Conservation (phyloP, 108 stramenopile genomes). For the Asterionellopsis glacialis region DNA sequence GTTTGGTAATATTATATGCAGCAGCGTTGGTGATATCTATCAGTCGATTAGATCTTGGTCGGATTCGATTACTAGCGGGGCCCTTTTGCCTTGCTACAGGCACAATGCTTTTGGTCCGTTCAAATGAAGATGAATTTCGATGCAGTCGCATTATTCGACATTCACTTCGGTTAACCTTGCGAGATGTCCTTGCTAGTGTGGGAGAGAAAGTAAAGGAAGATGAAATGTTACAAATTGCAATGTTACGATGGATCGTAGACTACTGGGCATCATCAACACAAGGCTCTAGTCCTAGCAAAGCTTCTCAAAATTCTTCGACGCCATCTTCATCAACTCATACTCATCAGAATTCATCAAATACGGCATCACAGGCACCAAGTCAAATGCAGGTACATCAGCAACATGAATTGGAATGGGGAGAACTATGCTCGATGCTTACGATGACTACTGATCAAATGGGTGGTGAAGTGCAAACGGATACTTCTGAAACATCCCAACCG, state of each 20-base stretch:
- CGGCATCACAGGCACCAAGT: background rate
- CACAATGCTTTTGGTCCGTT: conserved; percentile 22
- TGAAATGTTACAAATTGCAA: conserved; percentile 43
- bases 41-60: background rate
- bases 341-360: background rate
- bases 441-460: conserved; percentile 42
- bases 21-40: conserved; percentile 23
- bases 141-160: conserved; percentile 20
- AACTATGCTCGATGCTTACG: conserved; percentile 36
- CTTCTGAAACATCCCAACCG: conserved; percentile 1
- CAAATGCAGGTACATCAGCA: background rate
- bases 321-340: background rate
- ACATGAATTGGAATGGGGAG: conserved; percentile 28
- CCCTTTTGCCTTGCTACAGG: conserved; percentile 37
- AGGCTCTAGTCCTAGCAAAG: background rate
- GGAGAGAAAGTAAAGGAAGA: conserved; percentile 26
- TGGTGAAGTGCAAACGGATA: conserved; percentile 31
- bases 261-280: conserved; percentile 27
- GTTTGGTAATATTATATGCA: conserved; percentile 24
- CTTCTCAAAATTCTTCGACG: background rate
- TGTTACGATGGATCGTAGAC: conserved; percentile 45
- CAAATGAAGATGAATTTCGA: conserved; percentile 30
- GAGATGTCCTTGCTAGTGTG: conserved; percentile 31
- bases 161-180: conserved; percentile 25
- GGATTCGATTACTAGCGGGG: conserved; percentile 21